Conservation (phyloP, 2,329 filamentous ascomycete genomes). For the Diaporthe amygdali region DNA sequence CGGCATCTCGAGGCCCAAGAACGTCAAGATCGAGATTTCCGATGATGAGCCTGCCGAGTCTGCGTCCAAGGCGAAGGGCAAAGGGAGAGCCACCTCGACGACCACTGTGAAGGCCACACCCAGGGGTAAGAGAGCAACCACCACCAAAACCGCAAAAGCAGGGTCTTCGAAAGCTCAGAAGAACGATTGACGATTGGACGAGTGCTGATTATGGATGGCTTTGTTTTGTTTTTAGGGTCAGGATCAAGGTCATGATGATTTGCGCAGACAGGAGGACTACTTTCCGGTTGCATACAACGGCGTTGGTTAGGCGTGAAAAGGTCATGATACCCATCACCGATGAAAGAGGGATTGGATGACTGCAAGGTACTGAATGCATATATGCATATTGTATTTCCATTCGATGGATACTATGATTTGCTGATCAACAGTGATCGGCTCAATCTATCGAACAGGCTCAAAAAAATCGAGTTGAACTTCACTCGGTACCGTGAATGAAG, state of each 20-base stretch:
- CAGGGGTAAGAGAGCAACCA: conserved; percentile 25
- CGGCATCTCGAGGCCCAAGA: conserved; percentile 29
- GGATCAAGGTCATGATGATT: neutral
- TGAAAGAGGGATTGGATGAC: neutral
- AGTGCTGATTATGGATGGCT: conserved; percentile 24
- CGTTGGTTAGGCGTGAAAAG: conserved; percentile 14
- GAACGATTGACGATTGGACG: conserved; percentile 10
- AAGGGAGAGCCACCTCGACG: conserved; percentile 29
- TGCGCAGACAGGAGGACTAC: neutral
- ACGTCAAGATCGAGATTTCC: conserved; percentile 31
- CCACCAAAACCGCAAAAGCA: conserved; percentile 7
- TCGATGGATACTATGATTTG: conserved; percentile 7
- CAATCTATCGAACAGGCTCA: conserved; percentile 2
- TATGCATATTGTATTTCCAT: conserved; percentile 1
- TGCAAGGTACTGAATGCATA: conserved; percentile 4
- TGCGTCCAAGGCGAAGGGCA: conserved; percentile 32
- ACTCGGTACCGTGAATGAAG: neutral
- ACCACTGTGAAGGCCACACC: conserved; percentile 6
- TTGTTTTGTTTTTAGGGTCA: conserved; percentile 14
- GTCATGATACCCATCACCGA: conserved; percentile 21
- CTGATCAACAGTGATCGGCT: conserved; percentile 11
- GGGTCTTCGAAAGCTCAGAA: conserved; percentile 20
- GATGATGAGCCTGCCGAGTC: conserved; percentile 22
- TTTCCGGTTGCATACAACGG: conserved; percentile 15
- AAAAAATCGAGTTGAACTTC: neutral